These are phyloP conservation scores for Gypsophila paniculata DNA, from an alignment of 179 eudicot genomes.

Conservation along the genomic window DNA sequence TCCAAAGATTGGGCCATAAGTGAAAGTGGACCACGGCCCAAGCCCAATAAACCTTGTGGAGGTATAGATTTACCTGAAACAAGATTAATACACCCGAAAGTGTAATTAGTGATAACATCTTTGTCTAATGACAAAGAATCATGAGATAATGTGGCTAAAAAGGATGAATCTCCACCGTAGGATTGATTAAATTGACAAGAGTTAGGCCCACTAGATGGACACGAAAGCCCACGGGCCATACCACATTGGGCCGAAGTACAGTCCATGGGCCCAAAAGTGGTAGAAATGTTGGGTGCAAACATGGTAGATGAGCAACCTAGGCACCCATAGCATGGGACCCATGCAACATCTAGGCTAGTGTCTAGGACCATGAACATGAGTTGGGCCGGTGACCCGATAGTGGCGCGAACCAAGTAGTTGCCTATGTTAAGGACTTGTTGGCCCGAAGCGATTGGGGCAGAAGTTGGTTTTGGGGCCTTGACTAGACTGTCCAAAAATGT, in stretches of 20 bases:
- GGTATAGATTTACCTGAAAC: conserved; percentile 61
- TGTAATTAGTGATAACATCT: conserved; percentile 47
- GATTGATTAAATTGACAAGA: conserved; percentile 66
- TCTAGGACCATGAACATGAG: conserved; percentile 86
- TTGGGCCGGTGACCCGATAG: conserved; percentile 75
- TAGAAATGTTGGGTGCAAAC: conserved; percentile 50
- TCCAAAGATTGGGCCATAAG: conserved; percentile 58
- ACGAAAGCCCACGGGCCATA: conserved; percentile 49
- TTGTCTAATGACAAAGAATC: conserved; percentile 50
- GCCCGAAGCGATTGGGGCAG: conserved; percentile 74
- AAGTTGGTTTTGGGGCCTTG: conserved; percentile 36
- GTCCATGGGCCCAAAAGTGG: conserved; percentile 48
- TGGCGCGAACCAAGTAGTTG: conserved; percentile 66
- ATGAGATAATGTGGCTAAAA: conserved; percentile 56
- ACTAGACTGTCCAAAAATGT: conserved; percentile 59
- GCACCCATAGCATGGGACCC: conserved; percentile 80
- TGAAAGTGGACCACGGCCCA: conserved; percentile 86
- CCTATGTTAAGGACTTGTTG: conserved; percentile 64
- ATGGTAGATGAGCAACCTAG: conserved; percentile 53
- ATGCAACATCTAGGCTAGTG: conserved; percentile 61
- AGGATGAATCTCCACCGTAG: conserved; percentile 76
- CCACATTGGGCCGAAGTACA: conserved; percentile 62
- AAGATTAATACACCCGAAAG: conserved; percentile 65
- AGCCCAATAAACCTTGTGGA: conserved; percentile 83
- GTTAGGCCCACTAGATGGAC: conserved; percentile 42